A percentile compares a stretch with the other conserved stretches of the same genome.
These are phyloP conservation scores for Lyophyllum shimeji DNA, from an alignment of 768 basidiomycete species.

Conservation along the genomic window DNA sequence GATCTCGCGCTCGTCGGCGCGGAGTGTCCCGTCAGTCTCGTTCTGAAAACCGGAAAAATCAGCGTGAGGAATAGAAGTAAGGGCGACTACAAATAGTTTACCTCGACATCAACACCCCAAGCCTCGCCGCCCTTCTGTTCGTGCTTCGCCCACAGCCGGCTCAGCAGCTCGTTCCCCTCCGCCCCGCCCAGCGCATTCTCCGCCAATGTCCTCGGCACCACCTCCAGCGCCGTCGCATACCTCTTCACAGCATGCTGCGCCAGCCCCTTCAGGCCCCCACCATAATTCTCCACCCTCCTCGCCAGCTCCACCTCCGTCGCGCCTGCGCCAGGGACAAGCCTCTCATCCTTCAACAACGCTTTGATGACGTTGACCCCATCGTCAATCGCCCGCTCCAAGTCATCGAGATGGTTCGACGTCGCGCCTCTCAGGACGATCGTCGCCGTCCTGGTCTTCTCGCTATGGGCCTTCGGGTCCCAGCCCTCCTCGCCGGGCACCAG, in stretches of 20 bases:
- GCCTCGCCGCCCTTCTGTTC: slow-evolving; percentile 68
- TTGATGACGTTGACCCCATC: slow-evolving; percentile 98
- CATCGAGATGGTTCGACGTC: slow-evolving; percentile 91
- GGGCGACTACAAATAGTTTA: slow-evolving; percentile 29
- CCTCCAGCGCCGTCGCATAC: slow-evolving; percentile 88
- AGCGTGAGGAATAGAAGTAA: background rate
- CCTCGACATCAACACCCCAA: slow-evolving; percentile 92
- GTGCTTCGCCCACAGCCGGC: slow-evolving; percentile 88
- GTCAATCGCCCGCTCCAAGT: slow-evolving; percentile 94
- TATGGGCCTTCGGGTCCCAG: slow-evolving; percentile 46
- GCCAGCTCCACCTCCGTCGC: slow-evolving; percentile 94
- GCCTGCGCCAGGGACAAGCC: slow-evolving; percentile 92
- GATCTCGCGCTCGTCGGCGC: slow-evolving; percentile 62
- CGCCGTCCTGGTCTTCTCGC: slow-evolving; percentile 83
- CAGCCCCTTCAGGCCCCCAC: slow-evolving; percentile 85
- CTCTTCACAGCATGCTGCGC: slow-evolving; percentile 92
- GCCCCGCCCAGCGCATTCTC: slow-evolving; percentile 94
- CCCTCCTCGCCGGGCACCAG: slow-evolving; percentile 64
- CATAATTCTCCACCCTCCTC: slow-evolving; percentile 79
- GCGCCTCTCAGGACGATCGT: slow-evolving; percentile 96
- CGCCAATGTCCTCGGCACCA: slow-evolving; percentile 87
- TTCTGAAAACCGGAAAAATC: slow-evolving; percentile 39
- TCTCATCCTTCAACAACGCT: slow-evolving; percentile 82
- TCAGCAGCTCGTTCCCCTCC: slow-evolving; percentile 91
- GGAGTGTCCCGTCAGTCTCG: slow-evolving; percentile 77